Conservation (phyloP, 2,329 filamentous ascomycete species). For the Madurella fahalii region DNA sequence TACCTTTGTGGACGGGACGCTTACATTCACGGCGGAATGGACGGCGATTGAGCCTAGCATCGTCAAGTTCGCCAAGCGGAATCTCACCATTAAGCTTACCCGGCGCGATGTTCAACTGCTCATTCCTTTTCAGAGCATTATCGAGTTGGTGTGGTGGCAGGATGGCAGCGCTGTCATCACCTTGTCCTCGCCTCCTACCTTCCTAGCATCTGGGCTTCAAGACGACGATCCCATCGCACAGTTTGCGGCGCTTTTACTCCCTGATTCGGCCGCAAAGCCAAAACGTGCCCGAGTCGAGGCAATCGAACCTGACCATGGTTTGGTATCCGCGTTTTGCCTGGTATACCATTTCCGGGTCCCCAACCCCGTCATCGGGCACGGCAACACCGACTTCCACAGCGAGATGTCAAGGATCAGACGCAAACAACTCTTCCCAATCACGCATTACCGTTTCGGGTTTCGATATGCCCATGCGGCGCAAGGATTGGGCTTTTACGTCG, state of each 20-base stretch:
- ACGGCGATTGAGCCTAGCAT: constrained; percentile 32
- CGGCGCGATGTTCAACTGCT: constrained; percentile 37
- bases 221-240: neutral
- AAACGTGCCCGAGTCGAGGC: neutral
- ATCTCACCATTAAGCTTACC: constrained; percentile 38
- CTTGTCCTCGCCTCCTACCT: constrained; percentile 46
- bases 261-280: neutral
- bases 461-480: neutral
- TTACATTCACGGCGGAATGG: constrained; percentile 44
- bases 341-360: constrained; percentile 19
- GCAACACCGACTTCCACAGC: constrained; percentile 18
- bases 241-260: neutral
- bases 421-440: constrained; percentile 17
- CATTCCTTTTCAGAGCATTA: constrained; percentile 46
- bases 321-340: constrained; percentile 35
- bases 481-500: neutral
- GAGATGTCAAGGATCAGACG: constrained; percentile 27
- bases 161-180: constrained; percentile 45
- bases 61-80: constrained; percentile 41
- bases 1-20: constrained; percentile 33
- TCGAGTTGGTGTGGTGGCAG: constrained; percentile 40
- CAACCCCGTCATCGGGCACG: neutral
- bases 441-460: constrained; percentile 1
- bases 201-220: constrained; percentile 24
- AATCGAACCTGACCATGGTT: constrained; percentile 15